Evolutionary conservation across 2,329 filamentous ascomycete species (phyloP), one percentile per base, ranked within the genome.

Genomic region (Hymenoscyphus occultus): DNA sequence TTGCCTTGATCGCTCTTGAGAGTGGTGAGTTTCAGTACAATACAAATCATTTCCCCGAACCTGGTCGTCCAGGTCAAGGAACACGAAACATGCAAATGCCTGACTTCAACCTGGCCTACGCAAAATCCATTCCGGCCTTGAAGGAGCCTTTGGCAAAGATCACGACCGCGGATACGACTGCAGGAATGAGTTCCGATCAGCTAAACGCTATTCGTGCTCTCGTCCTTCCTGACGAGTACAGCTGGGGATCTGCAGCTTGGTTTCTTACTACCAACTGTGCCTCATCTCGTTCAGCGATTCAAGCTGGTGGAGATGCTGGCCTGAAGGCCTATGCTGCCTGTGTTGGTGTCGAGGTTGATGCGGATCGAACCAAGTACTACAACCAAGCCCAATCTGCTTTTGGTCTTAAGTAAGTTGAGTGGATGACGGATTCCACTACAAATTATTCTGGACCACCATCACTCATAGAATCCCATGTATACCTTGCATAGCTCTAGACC

Each of bases 81-180:
- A 89, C 87, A 0, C 78, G 85, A 3, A 87, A 87, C 73, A 90
- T 90, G 87, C 84, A 89, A 76, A 82, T 79, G 61, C 78, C 84
- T 0, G 71, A 76, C 0, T 87, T 78, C 75, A 86, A 88, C 70
- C 68, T 79, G 0, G 70, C 80, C 70, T 90, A 89, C 69, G 86
- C 85, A 5, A 62, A 71, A 1, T 80, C 78, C 0, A 76, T 84
- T 3, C 77, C 79, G 0, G 80, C 74, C 1, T 68, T 88, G 1
- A 73, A 75, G 2, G 71, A 75, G 0, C 66, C 78, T 22, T 40
- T 77, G 5, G 58, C 72, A 1, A 64, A 68, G 64, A 74, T 78
- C 68, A 70, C 72, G 39, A 68, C 73, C 62, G 65, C 69, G 62
- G 72, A 75, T 66, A 66, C 71, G 56, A 66, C 72, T 63, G 57